Evolutionary conservation across 306 rosid genomes (phyloP).

Genomic region (Prunus fruticosa): DNA sequence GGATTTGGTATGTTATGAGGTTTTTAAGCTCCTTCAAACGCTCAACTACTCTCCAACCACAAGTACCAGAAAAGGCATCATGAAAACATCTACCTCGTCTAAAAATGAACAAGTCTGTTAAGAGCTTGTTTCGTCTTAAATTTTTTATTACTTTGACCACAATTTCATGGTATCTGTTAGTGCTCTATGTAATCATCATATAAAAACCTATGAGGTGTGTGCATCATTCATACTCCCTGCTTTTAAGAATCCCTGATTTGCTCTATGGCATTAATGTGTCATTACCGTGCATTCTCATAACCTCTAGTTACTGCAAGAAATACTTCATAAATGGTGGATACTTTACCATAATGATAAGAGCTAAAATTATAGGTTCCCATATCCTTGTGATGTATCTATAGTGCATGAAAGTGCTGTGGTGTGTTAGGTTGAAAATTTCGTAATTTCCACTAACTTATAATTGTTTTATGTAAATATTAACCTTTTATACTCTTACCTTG

Average conservation of each 20-base stretch:
- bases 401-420: neutral
- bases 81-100: too few species aligned
- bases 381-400: neutral
- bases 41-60: too few species aligned
- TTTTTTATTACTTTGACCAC: too few species aligned
- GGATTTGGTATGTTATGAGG: neutral
- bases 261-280: neutral
- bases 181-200: too few species aligned
- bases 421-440: neutral
- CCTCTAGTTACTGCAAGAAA: neutral
- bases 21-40: too few species aligned
- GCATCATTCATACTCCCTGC: neutral
- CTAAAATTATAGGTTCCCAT: neutral
- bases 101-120: too few species aligned
- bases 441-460: neutral
- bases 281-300: neutral
- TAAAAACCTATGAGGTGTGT: neutral
- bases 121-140: too few species aligned
- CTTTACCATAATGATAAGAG: neutral
- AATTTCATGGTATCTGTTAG: too few species aligned
- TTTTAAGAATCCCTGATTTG: neutral
- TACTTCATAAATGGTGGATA: neutral
- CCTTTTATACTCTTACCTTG: conserved; percentile 2
- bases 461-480: neutral
- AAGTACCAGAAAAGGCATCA: too few species aligned